These are phyloP conservation scores for Russula emetica DNA, from an alignment of 768 basidiomycete genomes.

Conservation along the genomic window DNA sequence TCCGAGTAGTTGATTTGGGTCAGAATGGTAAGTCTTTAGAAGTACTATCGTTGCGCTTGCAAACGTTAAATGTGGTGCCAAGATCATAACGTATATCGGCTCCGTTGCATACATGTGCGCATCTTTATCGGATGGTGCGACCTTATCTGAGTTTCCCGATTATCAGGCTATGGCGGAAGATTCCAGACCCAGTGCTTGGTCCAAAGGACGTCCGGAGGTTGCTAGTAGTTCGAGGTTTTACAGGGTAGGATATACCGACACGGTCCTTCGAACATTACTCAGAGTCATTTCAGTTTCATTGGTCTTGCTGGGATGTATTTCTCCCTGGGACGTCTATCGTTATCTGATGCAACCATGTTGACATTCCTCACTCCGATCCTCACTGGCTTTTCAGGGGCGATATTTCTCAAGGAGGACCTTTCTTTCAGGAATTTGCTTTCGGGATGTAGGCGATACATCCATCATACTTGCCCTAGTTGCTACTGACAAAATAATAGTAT, in stretches of 20 bases:
- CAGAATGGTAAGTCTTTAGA: conserved; percentile 46
- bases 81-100: conserved; percentile 52
- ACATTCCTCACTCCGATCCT: conserved; percentile 69
- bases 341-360: conserved; percentile 75
- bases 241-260: conserved; percentile 42
- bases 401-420: conserved; percentile 59
- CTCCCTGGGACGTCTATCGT: conserved; percentile 65
- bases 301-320: conserved; percentile 65
- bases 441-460: conserved; percentile 37
- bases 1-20: conserved; percentile 46
- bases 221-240: conserved; percentile 54
- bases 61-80: not conserved
- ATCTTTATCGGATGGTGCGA: not conserved
- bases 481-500: conserved; percentile 36
- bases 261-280: not conserved
- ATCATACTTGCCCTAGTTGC: not conserved
- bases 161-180: conserved; percentile 40
- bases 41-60: conserved; percentile 12
- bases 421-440: conserved; percentile 52
- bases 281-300: conserved; percentile 50
- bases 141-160: not conserved
- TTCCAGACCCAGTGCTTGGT: conserved; percentile 60
- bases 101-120: conserved; percentile 48
- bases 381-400: conserved; percentile 56
- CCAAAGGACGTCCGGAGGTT: conserved; percentile 62